Percentiles rank a stretch among this genome's conserved stretches.
Conservation (phyloP, 2,329 filamentous ascomycete species). For the Dryadomyces quercivorus region DNA sequence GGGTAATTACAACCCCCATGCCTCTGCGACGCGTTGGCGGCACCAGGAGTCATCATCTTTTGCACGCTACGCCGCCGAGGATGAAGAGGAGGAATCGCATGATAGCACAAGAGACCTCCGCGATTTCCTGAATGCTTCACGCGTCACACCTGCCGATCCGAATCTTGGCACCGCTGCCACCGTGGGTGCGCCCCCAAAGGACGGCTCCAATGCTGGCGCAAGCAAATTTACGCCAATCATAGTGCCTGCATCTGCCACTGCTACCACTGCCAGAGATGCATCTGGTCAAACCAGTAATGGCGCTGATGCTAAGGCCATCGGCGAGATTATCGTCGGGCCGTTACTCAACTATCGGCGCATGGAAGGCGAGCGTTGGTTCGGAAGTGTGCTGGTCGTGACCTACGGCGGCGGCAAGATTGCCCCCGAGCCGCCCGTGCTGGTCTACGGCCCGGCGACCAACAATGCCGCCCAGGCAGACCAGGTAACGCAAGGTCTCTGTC, state of each 20-base stretch:
- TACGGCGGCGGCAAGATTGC: conserved; percentile 53
- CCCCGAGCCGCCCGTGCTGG: conserved; percentile 45
- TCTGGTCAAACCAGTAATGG: not conserved
- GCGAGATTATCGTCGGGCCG: conserved; percentile 57
- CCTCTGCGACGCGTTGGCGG: conserved; percentile 46
- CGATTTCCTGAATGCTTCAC: conserved; percentile 41
- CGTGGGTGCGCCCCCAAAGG: conserved; percentile 3
- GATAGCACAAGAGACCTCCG: conserved; percentile 38
- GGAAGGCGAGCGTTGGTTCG: conserved; percentile 60
- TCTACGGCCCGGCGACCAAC: conserved; percentile 28
- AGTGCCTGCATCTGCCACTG: conserved; percentile 22
- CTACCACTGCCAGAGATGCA: not conserved
- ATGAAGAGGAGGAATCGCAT: conserved; percentile 27
- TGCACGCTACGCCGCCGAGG: conserved; percentile 34
- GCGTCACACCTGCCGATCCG: conserved; percentile 30
- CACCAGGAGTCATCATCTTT: conserved; percentile 51
- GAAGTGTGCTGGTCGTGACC: conserved; percentile 75
- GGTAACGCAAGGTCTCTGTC: conserved; percentile 38
- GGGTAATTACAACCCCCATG: conserved; percentile 37
- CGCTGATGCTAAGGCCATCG: conserved; percentile 6
- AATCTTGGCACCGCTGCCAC: conserved; percentile 12
- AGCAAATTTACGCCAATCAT: conserved; percentile 9
- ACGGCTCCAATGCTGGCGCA: not conserved
- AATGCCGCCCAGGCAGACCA: conserved; percentile 15
- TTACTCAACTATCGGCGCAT: conserved; percentile 69